Evolutionary conservation across 495 filamentous ascomycete genomes (phyloP), one percentile per base, ranked within the genome.

Genomic region (Hamigera avellanea): DNA sequence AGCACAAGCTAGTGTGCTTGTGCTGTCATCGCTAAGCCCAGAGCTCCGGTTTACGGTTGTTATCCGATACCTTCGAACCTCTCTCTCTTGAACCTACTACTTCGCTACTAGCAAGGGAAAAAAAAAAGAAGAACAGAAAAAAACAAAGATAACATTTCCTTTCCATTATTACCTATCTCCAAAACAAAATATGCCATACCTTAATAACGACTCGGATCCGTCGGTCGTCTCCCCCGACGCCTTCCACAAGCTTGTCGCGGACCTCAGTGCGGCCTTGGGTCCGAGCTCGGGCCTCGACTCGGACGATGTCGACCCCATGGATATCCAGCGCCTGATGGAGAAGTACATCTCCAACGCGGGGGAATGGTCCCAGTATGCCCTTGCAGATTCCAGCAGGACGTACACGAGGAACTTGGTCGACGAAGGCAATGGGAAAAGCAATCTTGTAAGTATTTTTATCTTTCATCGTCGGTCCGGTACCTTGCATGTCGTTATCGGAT

Each of bases 381-480:
- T 87, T 33, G 66, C 61, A 5, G 78, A 93, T 52, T 37, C 54
- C 23, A 75, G 60, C 32, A 66, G 76, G 42, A 66, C 67, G 1
- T 95, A 93, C 56, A 95, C 88, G 1, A 59, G 88, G 35, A 95
- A 95, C 47, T 67, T 94, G 19, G 85, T 95, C 14, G 84, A 94
- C 46, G 76, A 83, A 49, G 84, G 87, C 2, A 94, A 93, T 51
- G 87, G 86, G 17, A 93, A 89, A 53, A 80, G 82, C 54, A 95
- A 95, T 53, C 53, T 95, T 42, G 83, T 88, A 68, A 49, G 75
- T 53, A 33, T 12, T 29, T 3, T 14, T 37, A 8, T 3, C 14
- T 36, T 14, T 7, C 16, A 25, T 6, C 21, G 21, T 23, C n/a
- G n/a, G n/a, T n/a, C n/a, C n/a, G n/a, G n/a, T n/a, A n/a, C n/a